Evolutionary conservation across 2,329 filamentous ascomycete genomes (phyloP).

Genomic region (Talaromyces sp.): DNA sequence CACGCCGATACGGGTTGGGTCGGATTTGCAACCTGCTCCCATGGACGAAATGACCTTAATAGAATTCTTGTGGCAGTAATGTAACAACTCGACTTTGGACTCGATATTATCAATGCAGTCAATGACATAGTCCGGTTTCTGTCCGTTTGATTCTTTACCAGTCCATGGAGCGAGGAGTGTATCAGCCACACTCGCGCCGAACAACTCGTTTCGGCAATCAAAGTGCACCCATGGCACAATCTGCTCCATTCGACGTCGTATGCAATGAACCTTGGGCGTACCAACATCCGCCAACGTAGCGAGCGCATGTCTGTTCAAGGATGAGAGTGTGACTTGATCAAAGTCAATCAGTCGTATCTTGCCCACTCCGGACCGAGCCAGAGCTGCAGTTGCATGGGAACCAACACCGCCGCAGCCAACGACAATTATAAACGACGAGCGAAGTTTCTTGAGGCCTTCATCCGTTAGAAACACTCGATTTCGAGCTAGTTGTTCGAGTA

Average conservation of each 20-base stretch:
- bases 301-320: slow-evolving; percentile 91
- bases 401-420: slow-evolving; percentile 94
- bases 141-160: slow-evolving; percentile 35
- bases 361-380: slow-evolving; percentile 86
- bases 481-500: slow-evolving; percentile 88
- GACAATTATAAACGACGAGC: slow-evolving; percentile 77
- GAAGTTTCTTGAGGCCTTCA: slow-evolving; percentile 73
- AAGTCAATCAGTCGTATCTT: slow-evolving; percentile 89
- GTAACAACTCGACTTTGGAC: slow-evolving; percentile 84
- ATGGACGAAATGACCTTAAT: slow-evolving; percentile 89
- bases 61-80: slow-evolving; percentile 76
- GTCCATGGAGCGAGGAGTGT: slow-evolving; percentile 66
- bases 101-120: slow-evolving; percentile 99
- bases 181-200: slow-evolving; percentile 64
- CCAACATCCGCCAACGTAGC: slow-evolving; percentile 93
- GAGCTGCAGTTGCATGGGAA: slow-evolving; percentile 80
- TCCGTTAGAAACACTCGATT: slow-evolving; percentile 88
- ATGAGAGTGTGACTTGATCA: slow-evolving; percentile 93
- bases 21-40: slow-evolving; percentile 93
- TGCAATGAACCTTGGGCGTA: slow-evolving; percentile 82
- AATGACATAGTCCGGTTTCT: slow-evolving; percentile 77
- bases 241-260: slow-evolving; percentile 74
- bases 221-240: slow-evolving; percentile 90
- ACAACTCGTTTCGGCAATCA: slow-evolving; percentile 81
- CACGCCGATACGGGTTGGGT: slow-evolving; percentile 77